phyloP scores from a whole-genome alignment of 495 filamentous ascomycete genomes.

The Annulohypoxylon moriforme region DNA sequence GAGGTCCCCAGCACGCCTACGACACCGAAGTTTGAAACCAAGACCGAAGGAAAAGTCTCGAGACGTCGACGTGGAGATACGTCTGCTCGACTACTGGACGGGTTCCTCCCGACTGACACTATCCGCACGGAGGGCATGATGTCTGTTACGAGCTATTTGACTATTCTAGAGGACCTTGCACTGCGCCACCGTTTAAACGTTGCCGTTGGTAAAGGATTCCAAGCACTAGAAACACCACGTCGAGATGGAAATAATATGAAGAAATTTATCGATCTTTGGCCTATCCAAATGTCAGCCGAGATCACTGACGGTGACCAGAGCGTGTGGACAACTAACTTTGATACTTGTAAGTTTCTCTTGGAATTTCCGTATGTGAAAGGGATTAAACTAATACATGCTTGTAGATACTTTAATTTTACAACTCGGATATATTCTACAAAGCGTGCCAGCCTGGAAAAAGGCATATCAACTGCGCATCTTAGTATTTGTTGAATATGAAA shows the following conservation, averaged over 20 bases:
- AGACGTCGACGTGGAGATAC: constrained; percentile 57
- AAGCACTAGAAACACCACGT: constrained; percentile 75
- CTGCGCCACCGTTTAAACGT: constrained; percentile 85
- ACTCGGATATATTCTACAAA: constrained; percentile 84
- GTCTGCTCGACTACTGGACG: constrained; percentile 58
- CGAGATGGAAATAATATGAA: constrained; percentile 68
- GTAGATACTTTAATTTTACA: constrained; percentile 84
- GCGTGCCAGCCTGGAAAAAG: constrained; percentile 85
- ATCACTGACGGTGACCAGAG: constrained; percentile 73
- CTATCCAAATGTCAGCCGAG: constrained; percentile 85
- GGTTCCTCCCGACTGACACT: constrained; percentile 68
- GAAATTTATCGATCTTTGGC: constrained; percentile 89
- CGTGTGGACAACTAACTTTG: constrained; percentile 88
- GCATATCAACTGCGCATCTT: constrained; percentile 77
- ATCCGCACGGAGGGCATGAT: constrained; percentile 72
- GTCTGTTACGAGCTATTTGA: constrained; percentile 76
- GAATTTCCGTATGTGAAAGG: neutral
- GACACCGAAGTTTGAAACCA: constrained; percentile 31
- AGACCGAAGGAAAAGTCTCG: constrained; percentile 33
- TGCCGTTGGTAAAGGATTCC: constrained; percentile 85
- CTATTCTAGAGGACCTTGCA: constrained; percentile 83
- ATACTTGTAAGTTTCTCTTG: constrained; percentile 70
- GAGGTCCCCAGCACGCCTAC: constrained; percentile 45
- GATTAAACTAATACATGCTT: neutral
- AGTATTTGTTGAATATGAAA: constrained; percentile 91